Percentiles rank a stretch among this genome's conserved stretches.
phyloP scores from a whole-genome alignment of 169 alveolate species.

The Theileria parva region DNA sequence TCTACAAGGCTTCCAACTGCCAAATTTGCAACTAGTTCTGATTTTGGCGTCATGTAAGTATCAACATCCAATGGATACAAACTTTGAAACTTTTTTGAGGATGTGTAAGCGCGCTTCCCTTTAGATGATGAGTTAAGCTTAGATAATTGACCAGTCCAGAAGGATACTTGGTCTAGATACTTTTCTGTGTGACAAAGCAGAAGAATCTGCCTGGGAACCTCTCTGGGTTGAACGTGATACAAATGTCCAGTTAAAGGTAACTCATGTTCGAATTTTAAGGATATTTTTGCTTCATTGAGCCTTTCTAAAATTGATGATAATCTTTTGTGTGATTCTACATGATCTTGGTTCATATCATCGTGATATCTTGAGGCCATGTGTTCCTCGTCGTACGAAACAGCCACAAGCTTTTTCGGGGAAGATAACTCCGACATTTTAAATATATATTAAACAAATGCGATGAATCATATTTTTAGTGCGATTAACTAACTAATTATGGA shows the following conservation, averaged over 20 bases:
- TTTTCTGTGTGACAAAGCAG: conserved; percentile 37
- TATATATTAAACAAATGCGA: not conserved
- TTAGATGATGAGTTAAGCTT: not conserved
- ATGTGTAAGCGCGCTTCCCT: not conserved
- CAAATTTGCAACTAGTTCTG: conserved; percentile 66
- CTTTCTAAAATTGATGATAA: conserved; percentile 30
- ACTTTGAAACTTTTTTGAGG: not conserved
- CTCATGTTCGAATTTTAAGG: not conserved
- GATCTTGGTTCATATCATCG: conserved; percentile 14
- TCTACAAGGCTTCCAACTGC: conserved; percentile 69
- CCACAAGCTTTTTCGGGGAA: conserved; percentile 11
- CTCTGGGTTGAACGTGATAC: not conserved
- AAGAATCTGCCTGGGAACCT: conserved; percentile 15
- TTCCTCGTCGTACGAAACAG: conserved; percentile 38
- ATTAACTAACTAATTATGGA: not conserved
- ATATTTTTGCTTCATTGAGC: conserved; percentile 2
- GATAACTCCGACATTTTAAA: not conserved
- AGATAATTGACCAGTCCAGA: conserved; percentile 13
- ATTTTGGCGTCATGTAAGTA: conserved; percentile 61
- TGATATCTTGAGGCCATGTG: conserved; percentile 35
- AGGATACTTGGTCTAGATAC: conserved; percentile 14
- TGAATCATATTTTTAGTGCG: not conserved
- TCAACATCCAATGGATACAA: conserved; percentile 49
- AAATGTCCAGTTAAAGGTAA: conserved; percentile 2
- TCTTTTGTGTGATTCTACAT: conserved; percentile 35